Conservation (phyloP, 495 filamentous ascomycete genomes). For the Jackrogersella minutella region DNA sequence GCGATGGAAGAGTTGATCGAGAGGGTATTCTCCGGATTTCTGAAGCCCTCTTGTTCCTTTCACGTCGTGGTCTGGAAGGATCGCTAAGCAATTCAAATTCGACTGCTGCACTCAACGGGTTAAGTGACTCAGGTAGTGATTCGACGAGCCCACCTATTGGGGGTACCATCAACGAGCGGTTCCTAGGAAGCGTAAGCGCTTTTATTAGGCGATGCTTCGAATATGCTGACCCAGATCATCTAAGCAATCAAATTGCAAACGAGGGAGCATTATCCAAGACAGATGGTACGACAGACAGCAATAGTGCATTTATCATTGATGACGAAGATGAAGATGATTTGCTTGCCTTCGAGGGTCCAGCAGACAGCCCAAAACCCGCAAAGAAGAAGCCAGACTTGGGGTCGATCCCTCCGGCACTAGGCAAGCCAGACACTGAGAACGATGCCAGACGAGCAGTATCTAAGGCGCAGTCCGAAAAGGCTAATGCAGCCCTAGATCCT, state of each 20-base stretch:
- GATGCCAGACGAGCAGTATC: slow-evolving; percentile 52
- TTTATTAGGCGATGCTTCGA: slow-evolving; percentile 98
- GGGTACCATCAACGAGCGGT: slow-evolving; percentile 71
- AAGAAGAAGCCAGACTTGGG: slow-evolving; percentile 45
- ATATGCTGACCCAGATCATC: slow-evolving; percentile 93
- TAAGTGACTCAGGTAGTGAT: slow-evolving; percentile 40
- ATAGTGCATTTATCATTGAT: slow-evolving; percentile 77
- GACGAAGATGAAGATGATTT: slow-evolving; percentile 73
- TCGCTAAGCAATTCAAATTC: slow-evolving; percentile 63
- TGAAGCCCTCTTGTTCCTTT: slow-evolving; percentile 92
- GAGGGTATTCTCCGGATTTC: slow-evolving; percentile 96
- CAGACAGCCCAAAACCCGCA: slow-evolving; percentile 44
- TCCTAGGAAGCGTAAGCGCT: slow-evolving; percentile 88
- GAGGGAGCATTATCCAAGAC: slow-evolving; percentile 29
- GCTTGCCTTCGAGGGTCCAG: slow-evolving; percentile 59
- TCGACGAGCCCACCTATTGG: slow-evolving; percentile 48
- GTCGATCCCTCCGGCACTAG: slow-evolving; percentile 34
- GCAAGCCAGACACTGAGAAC: slow-evolving; percentile 36
- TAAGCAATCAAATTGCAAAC: slow-evolving; percentile 59
- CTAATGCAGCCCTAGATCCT: slow-evolving; percentile 91
- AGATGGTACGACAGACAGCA: slow-evolving; percentile 40
- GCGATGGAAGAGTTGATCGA: slow-evolving; percentile 91
- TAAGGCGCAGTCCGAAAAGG: slow-evolving; percentile 65
- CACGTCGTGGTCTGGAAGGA: slow-evolving; percentile 82
- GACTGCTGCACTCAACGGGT: slow-evolving; percentile 46